Base-by-base conservation (phyloP, 495 filamentous ascomycete genomes). In the Astrothelium macrocarpum region DNA sequence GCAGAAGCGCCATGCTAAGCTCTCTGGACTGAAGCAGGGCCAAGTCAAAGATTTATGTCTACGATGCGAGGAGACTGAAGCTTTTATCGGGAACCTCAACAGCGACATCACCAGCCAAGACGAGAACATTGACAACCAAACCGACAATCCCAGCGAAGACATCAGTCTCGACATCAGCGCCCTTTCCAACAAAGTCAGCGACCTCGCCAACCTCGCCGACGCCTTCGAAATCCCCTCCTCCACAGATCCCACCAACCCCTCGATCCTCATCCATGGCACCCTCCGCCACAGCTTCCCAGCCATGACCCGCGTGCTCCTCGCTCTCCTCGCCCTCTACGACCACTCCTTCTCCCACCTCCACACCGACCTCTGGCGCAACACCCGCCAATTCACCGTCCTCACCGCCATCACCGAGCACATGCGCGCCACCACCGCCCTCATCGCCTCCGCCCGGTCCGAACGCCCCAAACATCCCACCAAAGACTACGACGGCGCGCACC, bases 231-330 rank as follows among this genome's bases (percentile, higher is more conserved):
- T 31, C 18, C 42, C 56, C 29, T 26, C 28, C 4, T 31, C 31
- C 59, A 61, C 59, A 4, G 43, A 26, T 18, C 32, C 62, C 26
- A 32, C 62, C 32, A 56, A 32, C 10, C n/a, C n/a, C n/a, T 23
- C 26, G n/a, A 56, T 62, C 39, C 64, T 45, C 34, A 29, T 56
- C n/a, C 14, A 10, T 32, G 45, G 42, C 32, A 68, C 68, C 32
- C 68, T 70, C 58, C 39, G 31, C 26, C 65, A 68, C 45, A 45
- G 65, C 28, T 64, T 68, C n/a, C 65, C 63, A 7, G 39, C 53
- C 5, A 53, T 71, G 32, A 49, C 66, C 10, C 18, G 32, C 45
- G 63, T 70, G 1, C 16, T 70, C 9, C 2, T 31, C 18, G 16
- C 32, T 5, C 49, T 45, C 16, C 23, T 69, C 2, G n/a, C 1